Base-by-base conservation (phyloP, 2,329 filamentous ascomycete genomes). In the Sclerotinia spermophila region DNA sequence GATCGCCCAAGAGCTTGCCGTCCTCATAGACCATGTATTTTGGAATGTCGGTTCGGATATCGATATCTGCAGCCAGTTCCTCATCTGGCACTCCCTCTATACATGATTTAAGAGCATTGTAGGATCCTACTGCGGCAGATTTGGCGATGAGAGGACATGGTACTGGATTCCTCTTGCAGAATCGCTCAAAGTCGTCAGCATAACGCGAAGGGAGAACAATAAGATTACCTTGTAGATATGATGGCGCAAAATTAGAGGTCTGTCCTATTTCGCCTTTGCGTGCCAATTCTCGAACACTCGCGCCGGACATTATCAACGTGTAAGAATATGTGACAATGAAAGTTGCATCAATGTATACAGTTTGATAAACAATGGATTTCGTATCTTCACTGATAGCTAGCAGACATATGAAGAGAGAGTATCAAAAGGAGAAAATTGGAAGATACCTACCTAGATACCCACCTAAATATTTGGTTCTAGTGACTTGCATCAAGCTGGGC, bases 21-120 rank as follows among this genome's bases (percentile, higher is more conserved):
- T 86, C 78, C n/a, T 80, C 73, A 77, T 90, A 90, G 19, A 90
- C 81, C 73, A 84, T 86, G 77, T 88, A 91, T 33, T 80, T 81
- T 0, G 89, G 87, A 21, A 83, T 83, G 75, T 90, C 89, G 42
- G 80, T 83, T 56, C 88, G 83, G 42, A 91, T 79, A 75, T 90
- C 88, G 69, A 86, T 80, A 64, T 83, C 81, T 0, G 73, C 73
- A 3, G 82, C 79, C 1, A 86, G 78, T 1, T 77, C 67, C 30
- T 74, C 72, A 35, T 77, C 78, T 11, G 74, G 64, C 53, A 81
- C 58, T 15, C 76, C 76, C 0, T 74, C 70, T 19, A 83, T 75
- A 27, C 40, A 67, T 27, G 68, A 70, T 17, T 48, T 33, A 7
- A 70, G 53, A 19, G 60, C 17, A 38, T 40, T 30, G 5, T 66